A percentile compares a stretch with the other conserved stretches of the same genome.
These are phyloP conservation scores for Ustilago curta DNA, from an alignment of 1,284 basidiomycete genomes.

Conservation along the genomic window DNA sequence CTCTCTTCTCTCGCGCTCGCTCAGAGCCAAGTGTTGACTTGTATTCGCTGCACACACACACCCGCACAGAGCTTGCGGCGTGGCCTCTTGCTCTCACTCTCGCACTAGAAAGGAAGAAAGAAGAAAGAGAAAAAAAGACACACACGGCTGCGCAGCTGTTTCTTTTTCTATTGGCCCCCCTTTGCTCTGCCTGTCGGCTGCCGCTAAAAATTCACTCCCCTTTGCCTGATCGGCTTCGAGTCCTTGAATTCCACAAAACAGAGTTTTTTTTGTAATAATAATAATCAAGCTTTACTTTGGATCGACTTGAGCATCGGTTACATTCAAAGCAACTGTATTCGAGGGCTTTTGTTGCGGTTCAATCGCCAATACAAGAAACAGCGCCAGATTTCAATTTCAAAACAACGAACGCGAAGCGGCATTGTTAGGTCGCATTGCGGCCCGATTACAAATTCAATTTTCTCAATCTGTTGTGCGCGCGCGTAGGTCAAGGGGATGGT, in stretches of 20 bases:
- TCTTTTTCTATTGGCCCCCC: not conserved
- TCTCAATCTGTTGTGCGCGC: too few species aligned
- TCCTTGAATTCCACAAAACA: not conserved
- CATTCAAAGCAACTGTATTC: not conserved
- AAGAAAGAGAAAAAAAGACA: too few species aligned
- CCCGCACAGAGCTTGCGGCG: not conserved
- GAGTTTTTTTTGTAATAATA: too few species aligned
- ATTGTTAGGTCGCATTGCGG: constrained; percentile 2
- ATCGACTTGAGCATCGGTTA: not conserved
- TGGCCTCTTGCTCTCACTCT: constrained; percentile 4
- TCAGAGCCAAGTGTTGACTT: not conserved
- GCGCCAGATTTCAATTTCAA: too few species aligned
- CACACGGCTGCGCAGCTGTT: too few species aligned
- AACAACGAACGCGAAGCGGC: too few species aligned
- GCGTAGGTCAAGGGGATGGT: too few species aligned
- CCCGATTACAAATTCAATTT: not conserved
- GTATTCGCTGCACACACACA: constrained; percentile 1
- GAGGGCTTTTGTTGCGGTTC: not conserved
- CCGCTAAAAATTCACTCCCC: not conserved
- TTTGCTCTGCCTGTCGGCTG: not conserved
- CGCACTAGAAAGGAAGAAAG: not conserved
- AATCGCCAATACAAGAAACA: constrained; percentile 2
- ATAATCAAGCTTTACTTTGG: not conserved
- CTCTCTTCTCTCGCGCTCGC: not conserved
- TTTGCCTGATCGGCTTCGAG: not conserved